Conservation (phyloP, 129 eudicot genomes). For the Escallonia herrerae region DNA sequence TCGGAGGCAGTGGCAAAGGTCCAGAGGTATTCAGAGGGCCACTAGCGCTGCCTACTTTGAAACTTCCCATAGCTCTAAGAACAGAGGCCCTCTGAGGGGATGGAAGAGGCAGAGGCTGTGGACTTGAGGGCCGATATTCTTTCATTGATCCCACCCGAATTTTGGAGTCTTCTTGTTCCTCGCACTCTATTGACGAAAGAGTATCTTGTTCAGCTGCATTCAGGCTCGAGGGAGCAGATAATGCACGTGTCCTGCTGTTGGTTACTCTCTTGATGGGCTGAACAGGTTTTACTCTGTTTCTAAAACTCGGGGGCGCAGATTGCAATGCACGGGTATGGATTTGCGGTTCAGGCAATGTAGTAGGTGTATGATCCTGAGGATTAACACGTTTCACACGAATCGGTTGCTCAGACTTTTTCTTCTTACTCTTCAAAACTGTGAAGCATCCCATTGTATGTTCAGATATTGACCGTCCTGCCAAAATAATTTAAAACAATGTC, state of each 20-base stretch:
- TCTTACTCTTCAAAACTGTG: conserved; percentile 69
- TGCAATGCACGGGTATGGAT: conserved; percentile 50
- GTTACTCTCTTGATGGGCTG: conserved; percentile 27
- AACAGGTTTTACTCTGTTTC: conserved; percentile 51
- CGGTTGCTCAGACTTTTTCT: conserved; percentile 54
- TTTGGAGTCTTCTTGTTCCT: conserved; percentile 46
- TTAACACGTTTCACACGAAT: conserved; percentile 42
- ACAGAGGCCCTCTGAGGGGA: conserved; percentile 34
- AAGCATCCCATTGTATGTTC: conserved; percentile 72
- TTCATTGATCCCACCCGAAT: conserved; percentile 27
- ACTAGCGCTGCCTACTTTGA: conserved; percentile 44
- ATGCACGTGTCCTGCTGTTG: conserved; percentile 46
- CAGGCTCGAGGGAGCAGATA: conserved; percentile 76
- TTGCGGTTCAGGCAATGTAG: conserved; percentile 71
- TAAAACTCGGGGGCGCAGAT: conserved; percentile 89
- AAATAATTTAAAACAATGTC: too few species aligned
- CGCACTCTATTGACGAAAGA: conserved; percentile 43
- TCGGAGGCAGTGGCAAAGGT: conserved; percentile 56
- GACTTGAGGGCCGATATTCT: conserved; percentile 46
- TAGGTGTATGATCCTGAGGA: conserved; percentile 68
- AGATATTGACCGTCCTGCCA: not conserved
- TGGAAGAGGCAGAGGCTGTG: conserved; percentile 96
- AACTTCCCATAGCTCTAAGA: conserved; percentile 57
- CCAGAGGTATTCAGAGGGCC: conserved; percentile 65
- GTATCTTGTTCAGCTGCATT: conserved; percentile 59